Evolutionary conservation across 1,284 basidiomycete species (phyloP), one percentile per base, ranked within the genome.

Genomic region (Vanrija sp.): DNA sequence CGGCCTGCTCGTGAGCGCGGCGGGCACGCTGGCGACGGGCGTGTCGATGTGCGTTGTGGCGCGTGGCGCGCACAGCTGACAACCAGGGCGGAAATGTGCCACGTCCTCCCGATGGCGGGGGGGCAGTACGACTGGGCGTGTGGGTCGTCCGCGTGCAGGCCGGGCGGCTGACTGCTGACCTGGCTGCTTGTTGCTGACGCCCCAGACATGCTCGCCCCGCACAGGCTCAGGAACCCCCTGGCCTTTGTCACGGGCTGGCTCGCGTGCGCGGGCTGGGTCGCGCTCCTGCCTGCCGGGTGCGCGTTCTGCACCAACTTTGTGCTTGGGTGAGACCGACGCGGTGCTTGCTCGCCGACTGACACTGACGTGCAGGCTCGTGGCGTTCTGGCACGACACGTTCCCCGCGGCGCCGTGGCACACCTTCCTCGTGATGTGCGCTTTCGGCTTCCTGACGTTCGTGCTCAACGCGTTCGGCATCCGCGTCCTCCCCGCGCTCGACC

Each of bases 121-220:
- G 72, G 73, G 3, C 73, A 72, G 45, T 71, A 72, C 49, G 70
- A 74, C 50, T 73, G 67, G 64, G 16, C 49, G 6, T 50, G 25
- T 31, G 16, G 45, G 49, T 43, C 6, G 23, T 6, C 9, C 5
- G 16, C 0, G n/a, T 18, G 22, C 18, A 31, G 4, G 31, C 25
- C 25, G 7, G 8, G 25, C 3, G 8, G 25, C 25, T n/a, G n/a
- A n/a, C 25, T 8, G 31, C 31, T 31, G 56, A 39, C 56, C n/a
- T n/a, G n/a, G n/a, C n/a, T n/a, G n/a, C n/a, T n/a, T n/a, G n/a
- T n/a, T n/a, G n/a, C n/a, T n/a, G n/a, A 58, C 42, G 31, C 6
- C 19, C 1, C 45, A 57, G 55, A 57, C 45, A 27, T 38, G 20
- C 25, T 53, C 15, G 41, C 54, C 5, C 51, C 54, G 5, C 23